Percentiles rank a stretch among this genome's conserved stretches.
These are phyloP conservation scores for Smittium culicis DNA, from an alignment of 371 early-diverging fungal species.

Conservation along the genomic window DNA sequence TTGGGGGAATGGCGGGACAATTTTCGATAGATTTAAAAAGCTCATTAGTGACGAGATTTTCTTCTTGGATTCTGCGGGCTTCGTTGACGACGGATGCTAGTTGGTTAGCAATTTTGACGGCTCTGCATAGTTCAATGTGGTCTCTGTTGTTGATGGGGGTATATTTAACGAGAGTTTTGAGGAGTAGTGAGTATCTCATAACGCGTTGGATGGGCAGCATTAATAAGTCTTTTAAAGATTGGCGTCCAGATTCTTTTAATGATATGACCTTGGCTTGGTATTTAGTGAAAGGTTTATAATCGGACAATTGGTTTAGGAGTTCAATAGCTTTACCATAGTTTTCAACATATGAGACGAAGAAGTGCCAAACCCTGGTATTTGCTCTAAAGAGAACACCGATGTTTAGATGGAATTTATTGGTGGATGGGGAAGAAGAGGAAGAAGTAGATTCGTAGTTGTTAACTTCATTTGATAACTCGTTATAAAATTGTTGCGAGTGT, in stretches of 20 bases:
- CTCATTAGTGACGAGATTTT: slow-evolving; percentile 22
- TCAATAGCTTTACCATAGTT: slow-evolving; percentile 30
- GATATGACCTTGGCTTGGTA: slow-evolving; percentile 30
- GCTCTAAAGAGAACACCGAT: slow-evolving; percentile 25
- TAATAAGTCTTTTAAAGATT: slow-evolving; percentile 40
- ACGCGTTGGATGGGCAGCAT: slow-evolving; percentile 57
- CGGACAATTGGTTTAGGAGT: slow-evolving; percentile 27
- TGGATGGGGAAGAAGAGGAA: slow-evolving; percentile 3
- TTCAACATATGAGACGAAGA: slow-evolving; percentile 29
- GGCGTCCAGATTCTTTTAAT: slow-evolving; percentile 29
- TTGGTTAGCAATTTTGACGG: slow-evolving; percentile 42
- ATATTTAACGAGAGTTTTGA: slow-evolving; percentile 48
- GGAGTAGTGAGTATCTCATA: slow-evolving; percentile 46
- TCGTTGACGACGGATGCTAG: slow-evolving; percentile 55
- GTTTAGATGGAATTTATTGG: slow-evolving; percentile 26
- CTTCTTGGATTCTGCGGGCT: slow-evolving; percentile 46
- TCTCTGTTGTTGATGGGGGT: slow-evolving; percentile 51
- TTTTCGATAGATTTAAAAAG: slow-evolving; percentile 19
- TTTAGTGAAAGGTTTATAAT: slow-evolving; percentile 28
- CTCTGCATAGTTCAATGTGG: slow-evolving; percentile 37
- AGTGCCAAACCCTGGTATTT: slow-evolving; percentile 24
- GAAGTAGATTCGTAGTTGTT: slow-evolving; percentile 20
- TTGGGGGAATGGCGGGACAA: slow-evolving; percentile 24
- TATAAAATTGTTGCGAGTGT: slow-evolving; percentile 28
- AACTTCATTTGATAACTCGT: slow-evolving; percentile 25